Conservation (phyloP, 768 basidiomycete genomes). For the Termitomyces titanicus region DNA sequence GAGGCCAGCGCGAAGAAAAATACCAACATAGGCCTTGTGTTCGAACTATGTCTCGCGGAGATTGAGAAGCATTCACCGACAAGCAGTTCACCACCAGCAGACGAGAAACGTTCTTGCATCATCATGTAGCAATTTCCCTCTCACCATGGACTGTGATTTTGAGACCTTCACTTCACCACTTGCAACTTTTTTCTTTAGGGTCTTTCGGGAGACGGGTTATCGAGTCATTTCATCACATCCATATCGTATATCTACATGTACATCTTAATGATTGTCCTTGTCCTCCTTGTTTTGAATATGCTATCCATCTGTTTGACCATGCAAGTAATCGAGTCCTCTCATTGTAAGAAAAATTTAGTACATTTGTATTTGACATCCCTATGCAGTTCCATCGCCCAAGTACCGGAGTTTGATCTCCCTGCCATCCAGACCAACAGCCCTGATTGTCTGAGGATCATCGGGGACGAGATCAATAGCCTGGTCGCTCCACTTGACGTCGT, state of each 20-base stretch:
- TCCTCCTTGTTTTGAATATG: neutral
- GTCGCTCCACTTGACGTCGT: constrained; percentile 76
- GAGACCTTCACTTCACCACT: neutral
- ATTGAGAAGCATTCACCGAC: constrained; percentile 64
- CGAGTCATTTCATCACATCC: neutral
- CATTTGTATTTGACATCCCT: constrained; percentile 8
- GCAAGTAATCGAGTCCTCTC: neutral
- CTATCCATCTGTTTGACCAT: neutral
- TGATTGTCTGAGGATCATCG: constrained; percentile 71
- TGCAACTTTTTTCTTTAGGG: neutral
- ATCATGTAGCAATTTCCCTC: constrained; percentile 43
- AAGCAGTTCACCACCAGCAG: constrained; percentile 38
- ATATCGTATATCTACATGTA: constrained; percentile 6
- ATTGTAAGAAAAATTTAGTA: neutral
- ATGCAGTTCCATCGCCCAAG: constrained; percentile 75
- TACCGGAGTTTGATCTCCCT: constrained; percentile 63
- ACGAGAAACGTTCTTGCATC: constrained; percentile 34
- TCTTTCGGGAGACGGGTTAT: constrained; percentile 3
- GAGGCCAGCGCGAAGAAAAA: constrained; percentile 86
- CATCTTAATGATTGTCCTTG: constrained; percentile 1
- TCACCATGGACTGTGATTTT: neutral
- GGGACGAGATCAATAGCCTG: constrained; percentile 91
- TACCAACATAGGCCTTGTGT: constrained; percentile 78
- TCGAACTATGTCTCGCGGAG: constrained; percentile 74
- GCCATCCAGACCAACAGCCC: constrained; percentile 62